These are phyloP conservation scores for Saccharomycopsis malanga DNA, from an alignment of 805 yeast species.

Conservation along the genomic window DNA sequence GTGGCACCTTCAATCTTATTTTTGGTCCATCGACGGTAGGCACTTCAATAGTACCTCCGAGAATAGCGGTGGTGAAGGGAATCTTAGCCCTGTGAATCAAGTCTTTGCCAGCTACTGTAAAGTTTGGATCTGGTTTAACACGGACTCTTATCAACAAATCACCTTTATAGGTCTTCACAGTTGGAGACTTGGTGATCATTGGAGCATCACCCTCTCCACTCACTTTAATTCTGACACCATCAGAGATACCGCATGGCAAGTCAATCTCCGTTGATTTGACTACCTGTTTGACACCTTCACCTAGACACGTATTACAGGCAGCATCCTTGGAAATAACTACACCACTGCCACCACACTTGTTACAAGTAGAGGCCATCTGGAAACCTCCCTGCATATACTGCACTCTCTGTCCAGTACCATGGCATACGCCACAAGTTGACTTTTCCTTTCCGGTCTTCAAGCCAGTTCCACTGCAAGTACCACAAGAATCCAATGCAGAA, in stretches of 20 bases:
- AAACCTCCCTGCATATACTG: conserved; percentile 87
- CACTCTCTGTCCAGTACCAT: conserved; percentile 87
- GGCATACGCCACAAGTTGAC: conserved; percentile 77
- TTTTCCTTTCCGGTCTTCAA: conserved; percentile 68
- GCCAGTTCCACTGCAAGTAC: conserved; percentile 79
- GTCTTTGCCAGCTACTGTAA: conserved; percentile 59
- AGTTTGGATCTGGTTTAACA: conserved; percentile 67
- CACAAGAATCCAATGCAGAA: conserved; percentile 68
- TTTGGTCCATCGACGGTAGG: conserved; percentile 83
- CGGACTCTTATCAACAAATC: conserved; percentile 79
- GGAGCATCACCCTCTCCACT: conserved; percentile 92
- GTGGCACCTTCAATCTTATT: conserved; percentile 69
- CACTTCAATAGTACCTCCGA: conserved; percentile 87
- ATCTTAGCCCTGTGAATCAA: conserved; percentile 60
- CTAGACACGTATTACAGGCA: conserved; percentile 76
- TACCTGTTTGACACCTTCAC: conserved; percentile 73
- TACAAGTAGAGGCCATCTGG: conserved; percentile 94
- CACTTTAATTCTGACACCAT: conserved; percentile 78
- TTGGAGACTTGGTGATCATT: conserved; percentile 61
- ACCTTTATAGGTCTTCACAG: conserved; percentile 67
- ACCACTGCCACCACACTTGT: conserved; percentile 82
- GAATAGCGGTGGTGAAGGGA: conserved; percentile 91
- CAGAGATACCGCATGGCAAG: conserved; percentile 81
- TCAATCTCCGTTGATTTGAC: conserved; percentile 71
- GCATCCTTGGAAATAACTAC: conserved; percentile 61